Conservation (phyloP, 2,329 filamentous ascomycete species). For the Volutella citrinella region DNA sequence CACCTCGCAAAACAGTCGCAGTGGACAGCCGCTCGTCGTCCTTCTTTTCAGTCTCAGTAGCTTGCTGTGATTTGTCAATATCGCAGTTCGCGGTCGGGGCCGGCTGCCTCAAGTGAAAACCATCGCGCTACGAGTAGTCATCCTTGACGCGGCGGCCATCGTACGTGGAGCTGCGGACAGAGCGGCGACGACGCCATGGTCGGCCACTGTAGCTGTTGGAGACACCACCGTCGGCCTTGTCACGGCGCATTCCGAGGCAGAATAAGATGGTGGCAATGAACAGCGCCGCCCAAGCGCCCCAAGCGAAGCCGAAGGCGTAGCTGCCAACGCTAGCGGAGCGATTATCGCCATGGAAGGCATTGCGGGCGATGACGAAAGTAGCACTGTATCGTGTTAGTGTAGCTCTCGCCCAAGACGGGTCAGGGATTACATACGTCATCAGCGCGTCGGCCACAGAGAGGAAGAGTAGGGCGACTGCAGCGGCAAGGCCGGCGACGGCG, state of each 20-base stretch:
- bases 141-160: slow-evolving; percentile 64
- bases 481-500: slow-evolving; percentile 59
- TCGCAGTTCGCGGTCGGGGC: too few relatives aligned
- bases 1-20: too few relatives aligned
- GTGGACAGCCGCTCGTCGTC: too few relatives aligned
- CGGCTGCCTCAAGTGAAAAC: too few relatives aligned
- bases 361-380: slow-evolving; percentile 65
- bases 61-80: too few relatives aligned
- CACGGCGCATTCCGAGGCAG: slow-evolving; percentile 56
- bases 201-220: slow-evolving; percentile 26
- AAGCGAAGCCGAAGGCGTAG: slow-evolving; percentile 74
- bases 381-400: too few relatives aligned
- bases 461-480: slow-evolving; percentile 64
- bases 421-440: slow-evolving; percentile 69
- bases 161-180: slow-evolving; percentile 37
- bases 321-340: slow-evolving; percentile 59
- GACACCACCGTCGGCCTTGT: slow-evolving; percentile 33
- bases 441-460: slow-evolving; percentile 63
- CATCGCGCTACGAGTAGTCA: slow-evolving; percentile 60
- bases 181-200: slow-evolving; percentile 31
- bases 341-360: slow-evolving; percentile 57
- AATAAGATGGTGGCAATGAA: slow-evolving; percentile 67
- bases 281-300: slow-evolving; percentile 66
- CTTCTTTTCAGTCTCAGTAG: too few relatives aligned
- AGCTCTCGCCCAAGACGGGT: too few relatives aligned